Evolutionary conservation across 495 filamentous ascomycete species (phyloP).

Genomic region (Aspergillus baeticus): DNA sequence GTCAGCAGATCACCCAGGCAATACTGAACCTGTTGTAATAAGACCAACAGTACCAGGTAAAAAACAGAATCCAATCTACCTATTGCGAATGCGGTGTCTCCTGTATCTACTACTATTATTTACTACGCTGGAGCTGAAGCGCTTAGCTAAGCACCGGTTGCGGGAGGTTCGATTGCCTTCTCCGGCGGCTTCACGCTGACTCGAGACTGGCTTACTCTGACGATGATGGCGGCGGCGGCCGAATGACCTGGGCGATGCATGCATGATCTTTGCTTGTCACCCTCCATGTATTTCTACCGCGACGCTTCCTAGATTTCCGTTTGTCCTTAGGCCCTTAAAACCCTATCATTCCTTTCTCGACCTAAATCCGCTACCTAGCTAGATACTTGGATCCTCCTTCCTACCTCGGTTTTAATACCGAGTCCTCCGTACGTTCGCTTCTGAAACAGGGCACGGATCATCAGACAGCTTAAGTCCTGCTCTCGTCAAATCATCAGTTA

Average conservation of each 20-base stretch:
- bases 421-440: conserved; percentile 10
- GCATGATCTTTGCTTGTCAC: conserved; percentile 5
- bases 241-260: conserved; percentile 5
- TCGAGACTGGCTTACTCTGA: not conserved
- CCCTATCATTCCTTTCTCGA: conserved; percentile 1
- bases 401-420: conserved; percentile 3
- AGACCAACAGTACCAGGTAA: too few relatives aligned
- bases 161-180: conserved; percentile 34
- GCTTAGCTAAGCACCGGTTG: conserved; percentile 35
- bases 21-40: not conserved
- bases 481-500: not conserved
- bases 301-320: not conserved
- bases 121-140: not conserved
- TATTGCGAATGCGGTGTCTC: too few relatives aligned
- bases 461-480: conserved; percentile 17
- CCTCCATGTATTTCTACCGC: conserved; percentile 1
- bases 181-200: not conserved
- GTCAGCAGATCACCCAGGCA: not conserved
- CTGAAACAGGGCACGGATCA: conserved; percentile 47
- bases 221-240: conserved; percentile 3
- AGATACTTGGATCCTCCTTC: conserved; percentile 11
- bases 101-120: too few relatives aligned
- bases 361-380: too few relatives aligned
- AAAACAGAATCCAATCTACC: too few relatives aligned
- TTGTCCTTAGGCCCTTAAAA: too few relatives aligned